Conservation (phyloP, 371 early-diverging fungal species). For the Mucor circinelloides region DNA sequence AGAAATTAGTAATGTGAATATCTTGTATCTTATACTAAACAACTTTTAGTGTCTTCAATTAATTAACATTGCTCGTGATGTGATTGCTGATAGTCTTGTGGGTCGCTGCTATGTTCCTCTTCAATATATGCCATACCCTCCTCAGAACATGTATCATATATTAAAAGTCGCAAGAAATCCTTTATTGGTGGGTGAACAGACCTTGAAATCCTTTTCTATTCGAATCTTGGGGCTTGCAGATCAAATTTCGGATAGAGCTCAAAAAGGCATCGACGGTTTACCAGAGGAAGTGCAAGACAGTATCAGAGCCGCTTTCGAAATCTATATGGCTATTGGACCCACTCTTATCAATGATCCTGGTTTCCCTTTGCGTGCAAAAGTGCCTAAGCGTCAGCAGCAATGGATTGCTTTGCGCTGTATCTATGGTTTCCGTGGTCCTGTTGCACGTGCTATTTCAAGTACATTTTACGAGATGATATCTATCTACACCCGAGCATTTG, state of each 20-base stretch:
- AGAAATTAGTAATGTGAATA: not conserved
- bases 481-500: conserved; percentile 6
- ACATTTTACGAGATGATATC: conserved; percentile 14
- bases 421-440: conserved; percentile 38
- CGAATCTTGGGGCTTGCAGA: conserved; percentile 34
- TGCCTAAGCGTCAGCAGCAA: conserved; percentile 38
- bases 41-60: conserved; percentile 52
- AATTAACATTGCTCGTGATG: conserved; percentile 60
- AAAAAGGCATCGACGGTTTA: conserved; percentile 43
- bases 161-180: conserved; percentile 30
- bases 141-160: conserved; percentile 18
- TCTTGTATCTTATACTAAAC: not conserved
- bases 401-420: conserved; percentile 44
- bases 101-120: conserved; percentile 54
- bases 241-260: conserved; percentile 31
- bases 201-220: conserved; percentile 26
- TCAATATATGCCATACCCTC: conserved; percentile 30
- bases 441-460: conserved; percentile 22
- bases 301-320: conserved; percentile 49
- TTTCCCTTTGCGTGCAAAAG: conserved; percentile 47
- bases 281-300: conserved; percentile 43
- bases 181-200: conserved; percentile 22
- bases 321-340: conserved; percentile 51
- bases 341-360: conserved; percentile 26
- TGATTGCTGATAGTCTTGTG: conserved; percentile 51